These are phyloP conservation scores for Gossypium trilobum DNA, from an alignment of 441 rosid species.

Conservation along the genomic window DNA sequence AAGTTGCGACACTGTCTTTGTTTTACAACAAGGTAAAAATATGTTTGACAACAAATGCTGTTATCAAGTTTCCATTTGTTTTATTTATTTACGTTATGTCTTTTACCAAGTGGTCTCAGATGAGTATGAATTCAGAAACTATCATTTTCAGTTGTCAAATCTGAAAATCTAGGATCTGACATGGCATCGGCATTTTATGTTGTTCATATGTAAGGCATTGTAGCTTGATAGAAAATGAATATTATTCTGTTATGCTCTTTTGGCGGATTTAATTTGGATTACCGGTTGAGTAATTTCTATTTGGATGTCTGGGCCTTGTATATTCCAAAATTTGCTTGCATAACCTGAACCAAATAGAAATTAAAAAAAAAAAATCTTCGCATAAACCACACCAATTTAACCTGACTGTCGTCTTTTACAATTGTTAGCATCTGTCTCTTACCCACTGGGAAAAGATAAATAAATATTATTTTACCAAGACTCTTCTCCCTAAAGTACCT, in stretches of 20 bases:
- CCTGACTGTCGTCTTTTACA: background rate
- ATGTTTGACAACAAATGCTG: background rate
- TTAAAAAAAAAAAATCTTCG: background rate
- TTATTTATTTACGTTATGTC: background rate
- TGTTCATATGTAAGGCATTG: background rate
- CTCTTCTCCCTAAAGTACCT: background rate
- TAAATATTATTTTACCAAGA: background rate
- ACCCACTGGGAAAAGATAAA: background rate
- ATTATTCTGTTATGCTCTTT: background rate
- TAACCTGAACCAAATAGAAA: background rate
- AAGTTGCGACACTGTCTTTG: slow-evolving; percentile 1
- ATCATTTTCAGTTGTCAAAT: background rate
- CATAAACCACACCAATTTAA: background rate
- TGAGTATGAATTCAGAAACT: slow-evolving; percentile 3
- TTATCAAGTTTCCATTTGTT: background rate
- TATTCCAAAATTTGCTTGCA: background rate
- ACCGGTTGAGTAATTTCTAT: background rate
- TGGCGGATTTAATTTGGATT: background rate
- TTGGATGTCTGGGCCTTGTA: background rate
- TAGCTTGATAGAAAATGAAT: slow-evolving; percentile 2
- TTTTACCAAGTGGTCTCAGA: slow-evolving; percentile 8
- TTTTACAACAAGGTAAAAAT: background rate
- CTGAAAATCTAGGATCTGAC: slow-evolving; percentile 1
- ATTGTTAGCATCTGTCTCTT: background rate
- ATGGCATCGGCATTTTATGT: slow-evolving; percentile 1